Evolutionary conservation across 768 basidiomycete genomes (phyloP), one percentile per base, ranked within the genome.

Genomic region (Kwoniella sp.): DNA sequence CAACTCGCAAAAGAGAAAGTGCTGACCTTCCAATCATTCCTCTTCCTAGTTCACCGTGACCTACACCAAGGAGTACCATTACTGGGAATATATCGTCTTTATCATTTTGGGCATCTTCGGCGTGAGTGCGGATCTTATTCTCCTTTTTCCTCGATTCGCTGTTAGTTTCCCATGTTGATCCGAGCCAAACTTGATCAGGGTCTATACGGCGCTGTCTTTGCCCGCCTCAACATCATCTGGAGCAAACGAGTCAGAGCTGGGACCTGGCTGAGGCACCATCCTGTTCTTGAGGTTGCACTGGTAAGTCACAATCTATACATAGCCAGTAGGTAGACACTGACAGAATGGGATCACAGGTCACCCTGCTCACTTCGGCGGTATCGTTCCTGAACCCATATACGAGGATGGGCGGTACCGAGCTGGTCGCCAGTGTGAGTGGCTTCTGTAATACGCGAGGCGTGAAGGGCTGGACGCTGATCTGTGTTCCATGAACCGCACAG

Each of bases 341-440:
- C 22, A n/a, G 11, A 12, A 63, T 28, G 23, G 17, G 37, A n/a
- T n/a, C n/a, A n/a, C 61, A 92, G 90, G 88, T 92, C 61, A 93
- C 92, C 0, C 77, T 88, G 31, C 75, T 89, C 30, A 97, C 95
- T 0, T 86, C 90, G 0, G 70, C 86, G 3, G 80, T 95, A 50
- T 90, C 89, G 70, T 95, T 93, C 83, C 81, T 91, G 58, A 96
- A 94, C 78, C 89, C 90, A 0, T 97, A 89, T 76, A 90, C 92
- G 4, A 87, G 90, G 38, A 94, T 97, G 90, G 89, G 93, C 58
- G 92, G 95, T 2, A 94, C 95, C 1, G 93, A 99, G 74, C 88
- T 97, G 25, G 90, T 99, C 58, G 93, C 91, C 77, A 89, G 89
- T 66, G 87, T 97, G 52, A 92, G 77, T 72, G 52, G 55, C 17